These are phyloP conservation scores for Cystoderma amianthinum DNA, from an alignment of 768 basidiomycete genomes.

Conservation along the genomic window DNA sequence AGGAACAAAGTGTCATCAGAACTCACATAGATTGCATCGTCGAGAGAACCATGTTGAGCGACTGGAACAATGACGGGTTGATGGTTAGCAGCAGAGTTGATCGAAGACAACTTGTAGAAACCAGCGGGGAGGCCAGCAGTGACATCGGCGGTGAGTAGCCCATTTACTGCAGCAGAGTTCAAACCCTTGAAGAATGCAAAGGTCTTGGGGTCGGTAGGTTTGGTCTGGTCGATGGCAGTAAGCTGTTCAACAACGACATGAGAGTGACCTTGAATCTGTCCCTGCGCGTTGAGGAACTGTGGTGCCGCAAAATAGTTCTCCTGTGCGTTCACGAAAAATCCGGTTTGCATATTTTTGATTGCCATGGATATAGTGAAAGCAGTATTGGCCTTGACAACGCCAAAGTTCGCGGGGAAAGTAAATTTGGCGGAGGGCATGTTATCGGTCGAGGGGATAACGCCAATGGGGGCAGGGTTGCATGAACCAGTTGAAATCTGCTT, in stretches of 20 bases:
- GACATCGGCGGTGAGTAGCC: slow-evolving; percentile 38
- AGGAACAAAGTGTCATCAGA: slow-evolving; percentile 2
- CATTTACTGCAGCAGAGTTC: slow-evolving; percentile 42
- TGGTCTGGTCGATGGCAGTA: slow-evolving; percentile 31
- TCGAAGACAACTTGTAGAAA: slow-evolving; percentile 48
- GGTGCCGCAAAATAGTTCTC: slow-evolving; percentile 44
- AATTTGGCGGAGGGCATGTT: slow-evolving; percentile 47
- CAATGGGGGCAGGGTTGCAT: slow-evolving; percentile 48
- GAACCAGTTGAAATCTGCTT: slow-evolving; percentile 37
- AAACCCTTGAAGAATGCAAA: slow-evolving; percentile 66
- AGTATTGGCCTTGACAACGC: slow-evolving; percentile 28
- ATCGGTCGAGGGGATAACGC: slow-evolving; percentile 32
- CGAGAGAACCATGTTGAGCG: slow-evolving; percentile 44
- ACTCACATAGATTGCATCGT: slow-evolving; percentile 40
- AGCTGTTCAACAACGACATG: slow-evolving; percentile 50
- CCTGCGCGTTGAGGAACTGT: slow-evolving; percentile 34
- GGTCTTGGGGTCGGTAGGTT: slow-evolving; percentile 35
- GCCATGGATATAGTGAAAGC: slow-evolving; percentile 35
- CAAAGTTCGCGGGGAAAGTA: slow-evolving; percentile 31
- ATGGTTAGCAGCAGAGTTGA: slow-evolving; percentile 44
- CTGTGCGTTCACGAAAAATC: slow-evolving; percentile 46
- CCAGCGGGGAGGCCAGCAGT: slow-evolving; percentile 48
- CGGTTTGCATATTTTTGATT: slow-evolving; percentile 29
- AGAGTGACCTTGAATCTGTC: slow-evolving; percentile 43
- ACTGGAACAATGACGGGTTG: slow-evolving; percentile 39